Conservation (phyloP, 192 early-diverging fungal species). For the Backusella liffmaniae region DNA sequence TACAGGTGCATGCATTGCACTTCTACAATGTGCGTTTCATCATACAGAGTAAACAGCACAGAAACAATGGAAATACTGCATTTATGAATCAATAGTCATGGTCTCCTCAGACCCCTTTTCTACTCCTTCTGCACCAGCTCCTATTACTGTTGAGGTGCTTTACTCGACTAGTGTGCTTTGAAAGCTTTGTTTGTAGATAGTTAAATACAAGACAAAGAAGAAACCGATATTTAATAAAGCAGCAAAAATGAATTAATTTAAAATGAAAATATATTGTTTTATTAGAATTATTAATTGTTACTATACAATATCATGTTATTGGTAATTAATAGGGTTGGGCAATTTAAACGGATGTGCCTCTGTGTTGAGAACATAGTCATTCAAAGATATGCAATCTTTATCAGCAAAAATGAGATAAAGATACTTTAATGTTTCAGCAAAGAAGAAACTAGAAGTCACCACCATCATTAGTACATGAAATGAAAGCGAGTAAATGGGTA, state of each 20-base stretch:
- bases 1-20: no score
- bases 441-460: slow-evolving; percentile 62
- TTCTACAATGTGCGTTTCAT: neutral
- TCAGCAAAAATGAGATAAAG: slow-evolving; percentile 81
- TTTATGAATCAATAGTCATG: neutral
- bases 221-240: neutral
- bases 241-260: neutral
- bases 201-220: no score
- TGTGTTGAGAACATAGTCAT: slow-evolving; percentile 89
- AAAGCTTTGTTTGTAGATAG: no score
- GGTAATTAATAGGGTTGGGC: neutral
- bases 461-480: neutral
- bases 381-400: slow-evolving; percentile 61
- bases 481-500: neutral
- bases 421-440: slow-evolving; percentile 95
- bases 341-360: slow-evolving; percentile 83
- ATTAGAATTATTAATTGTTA: neutral
- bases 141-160: neutral
- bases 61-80: neutral
- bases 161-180: neutral
- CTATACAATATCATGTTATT: neutral
- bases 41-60: neutral
- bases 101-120: neutral
- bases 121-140: neutral
- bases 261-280: neutral